phyloP scores from a whole-genome alignment of 2,329 filamentous ascomycete genomes.

The Cadophora gregata region DNA sequence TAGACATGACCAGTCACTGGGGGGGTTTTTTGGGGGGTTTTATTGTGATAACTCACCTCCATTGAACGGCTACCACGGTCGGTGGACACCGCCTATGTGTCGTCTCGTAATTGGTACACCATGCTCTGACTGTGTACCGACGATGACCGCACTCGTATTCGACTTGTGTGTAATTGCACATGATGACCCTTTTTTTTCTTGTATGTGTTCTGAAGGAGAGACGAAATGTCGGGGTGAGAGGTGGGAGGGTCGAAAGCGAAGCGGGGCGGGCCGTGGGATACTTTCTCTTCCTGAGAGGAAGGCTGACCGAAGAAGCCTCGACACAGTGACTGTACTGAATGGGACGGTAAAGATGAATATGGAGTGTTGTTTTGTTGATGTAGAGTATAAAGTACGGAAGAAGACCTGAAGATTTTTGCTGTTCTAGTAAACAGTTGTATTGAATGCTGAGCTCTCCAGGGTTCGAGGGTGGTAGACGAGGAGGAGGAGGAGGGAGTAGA shows the following conservation, averaged over 20 bases:
- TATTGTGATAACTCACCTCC: conserved; percentile 34
- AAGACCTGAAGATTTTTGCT: conserved; percentile 8
- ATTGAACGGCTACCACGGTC: conserved; percentile 51
- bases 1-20: no score
- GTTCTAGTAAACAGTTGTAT: conserved; percentile 26
- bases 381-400: no score
- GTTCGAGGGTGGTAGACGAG: neutral
- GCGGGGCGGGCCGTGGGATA: neutral
- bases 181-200: conserved; percentile 40
- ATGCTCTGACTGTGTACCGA: conserved; percentile 60
- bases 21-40: no score
- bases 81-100: conserved; percentile 61
- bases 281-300: conserved; percentile 29
- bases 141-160: conserved; percentile 61
- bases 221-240: neutral
- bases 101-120: conserved; percentile 55
- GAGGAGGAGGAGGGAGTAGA: no score
- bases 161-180: conserved; percentile 66
- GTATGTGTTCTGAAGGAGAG: neutral
- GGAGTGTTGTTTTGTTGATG: neutral
- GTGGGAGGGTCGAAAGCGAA: neutral
- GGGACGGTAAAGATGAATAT: neutral
- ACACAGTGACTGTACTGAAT: neutral
- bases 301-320: conserved; percentile 6
- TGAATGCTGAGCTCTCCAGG: neutral